phyloP scores from a whole-genome alignment of 768 basidiomycete species.

The Phanerochaete sordida region DNA sequence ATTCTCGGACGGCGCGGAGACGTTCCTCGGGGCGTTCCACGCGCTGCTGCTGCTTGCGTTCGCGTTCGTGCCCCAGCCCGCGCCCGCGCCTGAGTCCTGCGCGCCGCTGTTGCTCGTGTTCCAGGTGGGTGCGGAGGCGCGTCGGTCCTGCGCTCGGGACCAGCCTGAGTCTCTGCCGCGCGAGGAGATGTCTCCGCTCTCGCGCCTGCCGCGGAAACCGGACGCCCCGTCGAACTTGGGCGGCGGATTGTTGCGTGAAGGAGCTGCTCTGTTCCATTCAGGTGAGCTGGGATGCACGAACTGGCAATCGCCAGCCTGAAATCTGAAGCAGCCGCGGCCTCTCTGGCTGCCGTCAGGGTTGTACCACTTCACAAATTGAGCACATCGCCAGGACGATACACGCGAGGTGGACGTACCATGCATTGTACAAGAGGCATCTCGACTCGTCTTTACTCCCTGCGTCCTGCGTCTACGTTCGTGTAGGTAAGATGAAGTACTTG shows the following conservation, averaged over 20 bases:
- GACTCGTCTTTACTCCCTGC: neutral
- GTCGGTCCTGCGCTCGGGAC: neutral
- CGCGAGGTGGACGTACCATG: neutral
- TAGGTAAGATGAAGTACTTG: neutral
- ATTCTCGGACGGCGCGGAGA: neutral
- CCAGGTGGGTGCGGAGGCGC: too few species aligned
- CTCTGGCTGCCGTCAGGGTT: slow-evolving; percentile 26
- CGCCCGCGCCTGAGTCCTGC: neutral
- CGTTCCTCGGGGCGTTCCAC: too few species aligned
- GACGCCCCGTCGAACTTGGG: neutral
- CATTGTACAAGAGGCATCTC: neutral
- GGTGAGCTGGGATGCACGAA: slow-evolving; percentile 33
- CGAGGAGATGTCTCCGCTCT: neutral
- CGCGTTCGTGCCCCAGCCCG: neutral
- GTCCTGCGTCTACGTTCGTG: too few species aligned
- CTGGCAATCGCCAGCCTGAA: slow-evolving; percentile 17
- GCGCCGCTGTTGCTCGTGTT: neutral
- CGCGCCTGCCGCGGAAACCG: neutral
- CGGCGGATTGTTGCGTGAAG: neutral
- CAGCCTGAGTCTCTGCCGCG: neutral
- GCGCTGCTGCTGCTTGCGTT: too few species aligned
- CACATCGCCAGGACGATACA: neutral
- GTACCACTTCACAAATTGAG: slow-evolving; percentile 25
- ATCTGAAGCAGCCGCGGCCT: slow-evolving; percentile 24
- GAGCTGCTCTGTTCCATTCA: slow-evolving; percentile 28